Percentiles rank a stretch among this genome's conserved stretches.
phyloP scores from a whole-genome alignment of 2,329 filamentous ascomycete species.

The Hypoxylon sp. region DNA sequence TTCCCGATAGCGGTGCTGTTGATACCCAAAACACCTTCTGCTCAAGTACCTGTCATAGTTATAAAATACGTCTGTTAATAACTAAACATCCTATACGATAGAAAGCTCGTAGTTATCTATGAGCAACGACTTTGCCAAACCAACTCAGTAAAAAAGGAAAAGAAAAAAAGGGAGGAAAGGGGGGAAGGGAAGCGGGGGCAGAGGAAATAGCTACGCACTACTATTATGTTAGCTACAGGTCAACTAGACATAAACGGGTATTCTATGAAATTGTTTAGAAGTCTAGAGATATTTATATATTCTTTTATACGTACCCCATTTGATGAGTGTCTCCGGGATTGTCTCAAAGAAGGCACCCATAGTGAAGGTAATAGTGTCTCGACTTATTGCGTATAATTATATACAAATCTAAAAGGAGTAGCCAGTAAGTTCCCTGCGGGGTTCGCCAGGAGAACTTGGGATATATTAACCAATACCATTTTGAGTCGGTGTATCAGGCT shows the following conservation, averaged over 20 bases:
- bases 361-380: slow-evolving; percentile 17
- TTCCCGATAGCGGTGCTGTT: slow-evolving; percentile 76
- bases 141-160: not conserved
- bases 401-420: not conserved
- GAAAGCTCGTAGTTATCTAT: not conserved
- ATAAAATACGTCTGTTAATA: not conserved
- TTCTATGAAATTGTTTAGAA: not conserved
- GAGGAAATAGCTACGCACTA: not conserved
- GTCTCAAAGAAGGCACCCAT: slow-evolving; percentile 54
- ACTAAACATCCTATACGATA: not conserved
- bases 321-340: slow-evolving; percentile 45
- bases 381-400: not conserved
- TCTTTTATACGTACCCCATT: not conserved
- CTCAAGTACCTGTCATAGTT: slow-evolving; percentile 68
- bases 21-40: slow-evolving; percentile 84
- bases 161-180: not conserved
- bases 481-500: not conserved
- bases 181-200: not conserved
- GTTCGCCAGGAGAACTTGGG: not conserved
- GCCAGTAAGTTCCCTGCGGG: not conserved
- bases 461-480: slow-evolving; percentile 8
- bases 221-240: not conserved
- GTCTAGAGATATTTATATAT: not conserved
- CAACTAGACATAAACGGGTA: not conserved
- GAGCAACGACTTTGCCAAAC: not conserved